Conservation (phyloP, 2,329 filamentous ascomycete genomes). For the Rhinocladiella similis region DNA sequence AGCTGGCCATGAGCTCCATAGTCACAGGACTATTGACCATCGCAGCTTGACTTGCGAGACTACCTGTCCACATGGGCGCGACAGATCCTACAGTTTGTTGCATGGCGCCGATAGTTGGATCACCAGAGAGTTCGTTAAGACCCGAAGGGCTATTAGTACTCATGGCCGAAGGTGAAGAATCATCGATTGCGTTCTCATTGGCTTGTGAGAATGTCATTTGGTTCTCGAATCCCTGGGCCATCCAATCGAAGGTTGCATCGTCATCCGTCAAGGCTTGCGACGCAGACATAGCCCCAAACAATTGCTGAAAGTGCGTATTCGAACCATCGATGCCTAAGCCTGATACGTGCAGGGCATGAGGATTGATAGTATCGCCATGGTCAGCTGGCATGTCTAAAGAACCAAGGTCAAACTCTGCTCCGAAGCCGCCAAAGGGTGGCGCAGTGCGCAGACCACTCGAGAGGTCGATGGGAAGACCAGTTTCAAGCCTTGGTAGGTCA, state of each 20-base stretch:
- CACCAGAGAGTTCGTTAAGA: slow-evolving; percentile 87
- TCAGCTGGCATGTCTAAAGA: slow-evolving; percentile 40
- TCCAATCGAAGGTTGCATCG: slow-evolving; percentile 83
- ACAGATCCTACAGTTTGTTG: slow-evolving; percentile 43
- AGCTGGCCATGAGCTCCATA: slow-evolving; percentile 72
- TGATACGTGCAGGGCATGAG: slow-evolving; percentile 75
- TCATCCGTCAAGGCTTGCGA: slow-evolving; percentile 59
- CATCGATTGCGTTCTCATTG: slow-evolving; percentile 82
- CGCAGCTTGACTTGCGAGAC: slow-evolving; percentile 68
- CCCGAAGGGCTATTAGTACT: slow-evolving; percentile 92
- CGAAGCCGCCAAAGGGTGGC: slow-evolving; percentile 67
- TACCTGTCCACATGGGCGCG: slow-evolving; percentile 67
- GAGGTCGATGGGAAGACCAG: slow-evolving; percentile 67
- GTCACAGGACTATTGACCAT: slow-evolving; percentile 67
- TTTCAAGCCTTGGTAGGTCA: slow-evolving; percentile 80
- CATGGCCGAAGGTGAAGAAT: slow-evolving; percentile 92
- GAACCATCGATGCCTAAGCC: slow-evolving; percentile 56
- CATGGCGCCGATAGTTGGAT: slow-evolving; percentile 54
- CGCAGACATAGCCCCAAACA: slow-evolving; percentile 57
- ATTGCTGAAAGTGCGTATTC: slow-evolving; percentile 42
- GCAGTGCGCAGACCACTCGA: slow-evolving; percentile 74
- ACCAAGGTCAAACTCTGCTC: slow-evolving; percentile 69
- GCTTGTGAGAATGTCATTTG: slow-evolving; percentile 68
- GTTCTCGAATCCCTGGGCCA: slow-evolving; percentile 71
- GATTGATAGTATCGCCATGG: slow-evolving; percentile 62